These are phyloP conservation scores for Apiotrichum porosum DNA, from an alignment of 1,284 basidiomycete genomes.

Conservation along the genomic window DNA sequence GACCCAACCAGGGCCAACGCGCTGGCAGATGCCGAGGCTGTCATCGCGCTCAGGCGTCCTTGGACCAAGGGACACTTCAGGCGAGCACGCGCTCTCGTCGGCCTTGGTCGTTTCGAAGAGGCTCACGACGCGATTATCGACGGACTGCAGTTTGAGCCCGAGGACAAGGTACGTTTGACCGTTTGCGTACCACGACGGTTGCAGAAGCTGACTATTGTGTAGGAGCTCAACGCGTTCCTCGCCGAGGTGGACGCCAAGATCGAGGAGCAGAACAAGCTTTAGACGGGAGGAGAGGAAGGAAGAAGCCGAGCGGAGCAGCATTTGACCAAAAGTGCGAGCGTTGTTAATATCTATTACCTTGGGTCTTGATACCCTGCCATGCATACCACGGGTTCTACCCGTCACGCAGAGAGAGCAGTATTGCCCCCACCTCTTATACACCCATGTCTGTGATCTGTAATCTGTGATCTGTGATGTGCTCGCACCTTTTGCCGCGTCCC, in stretches of 20 bases:
- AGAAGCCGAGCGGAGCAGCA: no score
- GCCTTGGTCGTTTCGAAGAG: constrained; percentile 65
- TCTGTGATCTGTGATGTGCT: no score
- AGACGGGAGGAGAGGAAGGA: no score
- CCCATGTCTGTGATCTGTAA: no score
- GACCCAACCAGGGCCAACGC: constrained; percentile 58
- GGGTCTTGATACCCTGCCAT: constrained; percentile 3
- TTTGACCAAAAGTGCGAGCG: no score
- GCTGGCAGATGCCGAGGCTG: constrained; percentile 84
- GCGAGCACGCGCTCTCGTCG: constrained; percentile 61
- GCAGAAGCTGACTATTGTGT: no score
- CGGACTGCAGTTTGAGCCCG: constrained; percentile 84
- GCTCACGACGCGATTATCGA: constrained; percentile 76
- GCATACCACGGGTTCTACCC: constrained; percentile 1
- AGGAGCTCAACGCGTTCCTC: constrained; percentile 37
- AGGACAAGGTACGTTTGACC: constrained; percentile 62
- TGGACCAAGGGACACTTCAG: constrained; percentile 97
- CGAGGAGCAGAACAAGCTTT: not conserved
- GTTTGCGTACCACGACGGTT: no score
- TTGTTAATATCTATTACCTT: no score
- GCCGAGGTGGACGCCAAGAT: constrained; percentile 39
- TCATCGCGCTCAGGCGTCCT: constrained; percentile 73
- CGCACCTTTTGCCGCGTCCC: no score
- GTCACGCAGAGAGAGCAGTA: no score
- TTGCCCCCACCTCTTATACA: no score